Evolutionary conservation across 345 rosid genomes (phyloP), one percentile per base, ranked within the genome.

Genomic region (Citrus mangshanensis): DNA sequence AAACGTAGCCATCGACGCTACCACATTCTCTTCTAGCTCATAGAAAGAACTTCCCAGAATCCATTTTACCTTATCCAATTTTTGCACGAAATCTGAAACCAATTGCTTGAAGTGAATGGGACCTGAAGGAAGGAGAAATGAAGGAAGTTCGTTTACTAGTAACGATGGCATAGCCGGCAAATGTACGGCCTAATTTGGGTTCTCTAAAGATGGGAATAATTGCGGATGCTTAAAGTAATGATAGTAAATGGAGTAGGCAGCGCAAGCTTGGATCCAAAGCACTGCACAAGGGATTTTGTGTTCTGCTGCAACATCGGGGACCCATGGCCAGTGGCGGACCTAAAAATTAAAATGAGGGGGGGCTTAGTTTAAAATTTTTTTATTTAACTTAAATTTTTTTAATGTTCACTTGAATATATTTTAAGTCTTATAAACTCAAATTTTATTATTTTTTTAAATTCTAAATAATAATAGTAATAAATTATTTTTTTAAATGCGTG

Each of bases 201-300:
- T 76, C 10, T 82, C 78, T 6, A 84, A 64, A 7, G 81, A 40
- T 1, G 87, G 86, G 82, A 89, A 89, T 61, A 71, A 27, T 24
- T 82, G 30, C 0, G 81, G 77, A 46, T 76, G 34, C 81, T 63
- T 87, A 56, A 59, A 83, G 51, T 73, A 89, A 75, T 87, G 89
- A 61, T 87, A 89, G 69, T 89, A 92, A 60, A 87, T 68, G 24
- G 83, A 79, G 82, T 24, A 88, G 58, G 80, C 84, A 14, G 85
- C 75, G 69, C 82, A 84, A 72, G 96, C 84, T 81, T 90, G 87
- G 46, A 88, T 87, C 96, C 94, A 92, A 2, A 89, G 89, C 46
- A 87, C 56, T 8, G 88, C 88, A 69, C 85, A 85, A 55, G 92
- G 90, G 64, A 90, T 87, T 21, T 76, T 80, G 68, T 69, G 80